A percentile compares a stretch with the other conserved stretches of the same genome.
Evolutionary conservation across 2,329 filamentous ascomycete genomes (phyloP).

Genomic region (Rhexocercosporidium sp.): DNA sequence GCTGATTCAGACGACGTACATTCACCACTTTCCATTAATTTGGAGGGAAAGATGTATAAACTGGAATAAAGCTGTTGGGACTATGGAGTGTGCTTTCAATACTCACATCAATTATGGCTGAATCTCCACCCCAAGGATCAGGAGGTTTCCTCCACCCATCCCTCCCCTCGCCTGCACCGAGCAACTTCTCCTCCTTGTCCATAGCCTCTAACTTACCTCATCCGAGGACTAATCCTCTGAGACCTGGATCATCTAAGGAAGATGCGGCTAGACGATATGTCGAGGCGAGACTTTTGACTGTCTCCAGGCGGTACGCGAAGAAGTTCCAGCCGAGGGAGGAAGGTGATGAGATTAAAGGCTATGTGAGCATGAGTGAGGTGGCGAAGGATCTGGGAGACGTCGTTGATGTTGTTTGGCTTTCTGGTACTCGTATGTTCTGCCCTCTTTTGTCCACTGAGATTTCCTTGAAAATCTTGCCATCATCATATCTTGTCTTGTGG

Average conservation of each 20-base stretch:
- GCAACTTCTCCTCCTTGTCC: constrained; percentile 47
- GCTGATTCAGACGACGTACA: background rate
- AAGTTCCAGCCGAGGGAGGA: constrained; percentile 57
- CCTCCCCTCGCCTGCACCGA: constrained; percentile 60
- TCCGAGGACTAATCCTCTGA: constrained; percentile 57
- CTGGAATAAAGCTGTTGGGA: background rate
- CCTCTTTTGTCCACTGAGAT: background rate
- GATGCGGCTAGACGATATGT: constrained; percentile 63
- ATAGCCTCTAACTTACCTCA: constrained; percentile 54
- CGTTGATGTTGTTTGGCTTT: constrained; percentile 84
- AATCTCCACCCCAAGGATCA: constrained; percentile 20
- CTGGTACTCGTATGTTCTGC: constrained; percentile 76
- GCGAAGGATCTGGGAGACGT: constrained; percentile 76
- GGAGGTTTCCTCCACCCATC: constrained; percentile 52
- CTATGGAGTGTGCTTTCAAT: background rate
- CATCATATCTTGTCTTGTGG: background rate
- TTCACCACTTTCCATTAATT: background rate
- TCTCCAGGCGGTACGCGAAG: constrained; percentile 65
- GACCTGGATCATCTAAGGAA: constrained; percentile 63
- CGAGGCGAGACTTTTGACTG: constrained; percentile 56
- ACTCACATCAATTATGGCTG: constrained; percentile 9
- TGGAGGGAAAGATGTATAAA: background rate
- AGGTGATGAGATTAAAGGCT: constrained; percentile 62
- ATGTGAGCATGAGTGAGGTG: constrained; percentile 61
- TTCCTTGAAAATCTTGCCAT: background rate